Evolutionary conservation across 495 filamentous ascomycete species (phyloP).

Genomic region (Hypoxylon intermedium): DNA sequence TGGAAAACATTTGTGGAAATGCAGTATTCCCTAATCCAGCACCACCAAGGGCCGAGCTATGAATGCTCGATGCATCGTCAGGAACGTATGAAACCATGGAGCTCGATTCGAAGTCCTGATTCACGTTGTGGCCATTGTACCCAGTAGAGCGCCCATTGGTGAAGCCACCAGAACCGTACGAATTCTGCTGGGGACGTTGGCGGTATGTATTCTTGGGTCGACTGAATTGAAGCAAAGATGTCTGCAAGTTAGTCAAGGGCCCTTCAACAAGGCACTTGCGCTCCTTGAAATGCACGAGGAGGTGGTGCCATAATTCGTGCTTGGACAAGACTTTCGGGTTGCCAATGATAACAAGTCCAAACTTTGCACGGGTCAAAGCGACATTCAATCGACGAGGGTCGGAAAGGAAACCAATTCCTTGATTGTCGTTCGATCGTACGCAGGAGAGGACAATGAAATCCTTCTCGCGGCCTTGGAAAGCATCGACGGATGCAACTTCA

Average conservation of each 20-base stretch:
- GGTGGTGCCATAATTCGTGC: constrained; percentile 97
- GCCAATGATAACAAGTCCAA: constrained; percentile 92
- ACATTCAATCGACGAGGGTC: constrained; percentile 98
- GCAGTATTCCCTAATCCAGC: constrained; percentile 75
- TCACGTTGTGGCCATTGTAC: constrained; percentile 54
- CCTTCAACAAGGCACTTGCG: constrained; percentile 95
- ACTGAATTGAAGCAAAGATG: constrained; percentile 93
- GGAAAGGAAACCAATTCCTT: constrained; percentile 98
- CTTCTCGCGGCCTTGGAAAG: constrained; percentile 98
- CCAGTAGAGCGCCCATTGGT: constrained; percentile 55
- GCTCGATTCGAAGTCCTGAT: constrained; percentile 82
- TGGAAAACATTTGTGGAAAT: constrained; percentile 95
- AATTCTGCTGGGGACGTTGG: constrained; percentile 62
- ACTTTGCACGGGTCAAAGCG: constrained; percentile 96
- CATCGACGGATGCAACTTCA: constrained; percentile 97
- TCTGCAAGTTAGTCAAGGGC: constrained; percentile 93
- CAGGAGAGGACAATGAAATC: constrained; percentile 99
- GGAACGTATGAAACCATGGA: constrained; percentile 94
- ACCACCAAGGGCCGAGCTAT: constrained; percentile 88
- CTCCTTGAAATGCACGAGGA: constrained; percentile 97
- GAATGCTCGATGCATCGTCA: constrained; percentile 94
- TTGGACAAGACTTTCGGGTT: constrained; percentile 98
- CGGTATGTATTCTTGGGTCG: constrained; percentile 91
- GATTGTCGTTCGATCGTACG: constrained; percentile 98
- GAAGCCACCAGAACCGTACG: constrained; percentile 79